These are phyloP conservation scores for Rhynchospora tenuis DNA, from an alignment of 176 grass and related monocot genomes.

Conservation along the genomic window DNA sequence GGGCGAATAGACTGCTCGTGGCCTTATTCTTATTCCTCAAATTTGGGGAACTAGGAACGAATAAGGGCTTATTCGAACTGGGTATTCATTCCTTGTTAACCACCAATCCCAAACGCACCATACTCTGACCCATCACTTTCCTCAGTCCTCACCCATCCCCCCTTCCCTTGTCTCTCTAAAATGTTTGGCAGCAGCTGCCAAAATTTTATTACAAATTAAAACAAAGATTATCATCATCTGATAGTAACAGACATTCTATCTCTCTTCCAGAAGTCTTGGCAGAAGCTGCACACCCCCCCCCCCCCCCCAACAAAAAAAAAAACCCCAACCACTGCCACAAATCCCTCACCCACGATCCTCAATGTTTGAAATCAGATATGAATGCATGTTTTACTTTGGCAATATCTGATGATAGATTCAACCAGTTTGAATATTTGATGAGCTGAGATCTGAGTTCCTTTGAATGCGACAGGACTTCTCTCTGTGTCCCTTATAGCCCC, in stretches of 20 bases:
- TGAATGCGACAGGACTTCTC: not conserved
- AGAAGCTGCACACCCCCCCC: not conserved
- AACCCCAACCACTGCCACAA: too few relatives aligned
- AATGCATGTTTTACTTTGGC: not conserved
- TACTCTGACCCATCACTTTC: too few relatives aligned
- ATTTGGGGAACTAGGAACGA: too few relatives aligned
- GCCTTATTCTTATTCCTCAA: too few relatives aligned
- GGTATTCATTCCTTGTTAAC: too few relatives aligned
- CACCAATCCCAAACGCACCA: too few relatives aligned
- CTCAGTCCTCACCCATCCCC: too few relatives aligned
- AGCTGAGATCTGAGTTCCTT: not conserved
- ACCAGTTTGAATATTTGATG: not conserved
- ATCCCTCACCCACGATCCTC: too few relatives aligned
- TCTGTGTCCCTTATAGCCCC: too few relatives aligned
- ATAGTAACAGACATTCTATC: not conserved
- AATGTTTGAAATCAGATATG: not conserved
- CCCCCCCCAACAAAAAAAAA: too few relatives aligned
- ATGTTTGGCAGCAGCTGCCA: not conserved
- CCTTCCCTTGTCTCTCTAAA: not conserved
- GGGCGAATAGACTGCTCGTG: too few relatives aligned
- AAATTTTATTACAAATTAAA: not conserved
- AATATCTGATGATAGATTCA: not conserved
- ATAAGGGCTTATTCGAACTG: too few relatives aligned
- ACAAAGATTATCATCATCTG: not conserved
- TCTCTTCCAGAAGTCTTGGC: not conserved